Conservation (phyloP, 306 rosid genomes). For the Macrotyloma uniflorum region DNA sequence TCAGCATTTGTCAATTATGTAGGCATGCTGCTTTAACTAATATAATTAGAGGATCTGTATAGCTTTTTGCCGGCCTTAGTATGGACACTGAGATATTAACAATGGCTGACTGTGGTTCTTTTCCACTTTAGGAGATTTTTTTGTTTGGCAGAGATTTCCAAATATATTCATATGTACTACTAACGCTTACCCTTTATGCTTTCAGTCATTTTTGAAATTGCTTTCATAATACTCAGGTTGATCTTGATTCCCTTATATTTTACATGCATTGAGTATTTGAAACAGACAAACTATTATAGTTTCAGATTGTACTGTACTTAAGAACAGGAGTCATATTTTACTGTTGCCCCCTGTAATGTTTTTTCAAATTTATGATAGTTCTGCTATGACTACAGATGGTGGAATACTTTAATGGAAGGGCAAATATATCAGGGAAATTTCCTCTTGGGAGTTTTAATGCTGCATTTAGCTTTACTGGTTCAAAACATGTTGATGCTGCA, state of each 20-base stretch:
- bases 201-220: not conserved
- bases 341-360: not conserved
- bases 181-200: slow-evolving; percentile 2
- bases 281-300: slow-evolving; percentile 4
- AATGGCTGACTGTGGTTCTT: not conserved
- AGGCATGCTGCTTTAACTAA: not conserved
- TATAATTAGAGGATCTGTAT: not conserved
- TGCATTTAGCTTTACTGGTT: slow-evolving; percentile 91
- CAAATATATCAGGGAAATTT: slow-evolving; percentile 60
- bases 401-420: slow-evolving; percentile 74
- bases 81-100: not conserved
- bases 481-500: slow-evolving; percentile 64
- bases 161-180: not conserved
- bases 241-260: not conserved
- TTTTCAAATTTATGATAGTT: slow-evolving; percentile 33
- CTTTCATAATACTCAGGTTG: not conserved
- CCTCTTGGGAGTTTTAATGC: slow-evolving; percentile 86
- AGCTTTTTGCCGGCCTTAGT: not conserved
- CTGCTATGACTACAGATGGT: slow-evolving; percentile 74
- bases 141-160: slow-evolving; percentile 12
- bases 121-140: not conserved
- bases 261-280: not conserved
- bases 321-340: slow-evolving; percentile 8
- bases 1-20: not conserved
- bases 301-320: not conserved